Conservation (phyloP, 371 early-diverging fungal genomes). For the Haplosporangium sp. region DNA sequence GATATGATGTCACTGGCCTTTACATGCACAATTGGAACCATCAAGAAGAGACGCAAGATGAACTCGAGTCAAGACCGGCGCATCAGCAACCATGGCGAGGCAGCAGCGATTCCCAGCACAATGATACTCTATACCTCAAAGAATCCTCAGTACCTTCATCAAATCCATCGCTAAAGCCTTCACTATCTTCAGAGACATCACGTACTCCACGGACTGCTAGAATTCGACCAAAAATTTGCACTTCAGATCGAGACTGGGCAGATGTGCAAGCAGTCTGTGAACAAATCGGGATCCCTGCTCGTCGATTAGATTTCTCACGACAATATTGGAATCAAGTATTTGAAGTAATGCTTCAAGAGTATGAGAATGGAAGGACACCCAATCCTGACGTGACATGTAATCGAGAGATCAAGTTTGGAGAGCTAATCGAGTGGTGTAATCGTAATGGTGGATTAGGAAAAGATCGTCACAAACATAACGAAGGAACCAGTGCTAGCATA, state of each 20-base stretch:
- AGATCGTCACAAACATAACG: conserved; percentile 12
- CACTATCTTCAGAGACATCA: neutral
- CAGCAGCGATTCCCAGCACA: neutral
- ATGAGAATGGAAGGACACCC: conserved; percentile 84
- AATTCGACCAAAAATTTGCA: conserved; percentile 62
- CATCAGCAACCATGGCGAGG: neutral
- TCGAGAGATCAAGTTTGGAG: conserved; percentile 92
- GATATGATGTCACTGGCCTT: conserved; percentile 79
- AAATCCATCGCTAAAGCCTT: too few relatives aligned
- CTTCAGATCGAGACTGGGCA: conserved; percentile 83
- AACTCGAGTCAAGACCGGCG: conserved; percentile 7
- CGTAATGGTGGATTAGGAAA: conserved; percentile 59
- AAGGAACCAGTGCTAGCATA: neutral
- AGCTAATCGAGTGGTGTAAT: conserved; percentile 65
- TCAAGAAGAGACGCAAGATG: conserved; percentile 79
- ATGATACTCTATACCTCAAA: conserved; percentile 16
- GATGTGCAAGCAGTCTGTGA: conserved; percentile 84
- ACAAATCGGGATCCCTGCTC: conserved; percentile 75
- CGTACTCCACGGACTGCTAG: conserved; percentile 18
- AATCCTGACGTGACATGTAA: conserved; percentile 96
- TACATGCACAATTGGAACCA: conserved; percentile 98
- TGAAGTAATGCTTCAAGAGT: conserved; percentile 77
- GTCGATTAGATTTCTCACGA: conserved; percentile 79
- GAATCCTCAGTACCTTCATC: conserved; percentile 17
- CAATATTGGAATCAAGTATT: conserved; percentile 96